Percentiles rank a stretch among this genome's conserved stretches.
Evolutionary conservation across 768 basidiomycete genomes (phyloP).

Genomic region (Macrolepiota fuliginosa): DNA sequence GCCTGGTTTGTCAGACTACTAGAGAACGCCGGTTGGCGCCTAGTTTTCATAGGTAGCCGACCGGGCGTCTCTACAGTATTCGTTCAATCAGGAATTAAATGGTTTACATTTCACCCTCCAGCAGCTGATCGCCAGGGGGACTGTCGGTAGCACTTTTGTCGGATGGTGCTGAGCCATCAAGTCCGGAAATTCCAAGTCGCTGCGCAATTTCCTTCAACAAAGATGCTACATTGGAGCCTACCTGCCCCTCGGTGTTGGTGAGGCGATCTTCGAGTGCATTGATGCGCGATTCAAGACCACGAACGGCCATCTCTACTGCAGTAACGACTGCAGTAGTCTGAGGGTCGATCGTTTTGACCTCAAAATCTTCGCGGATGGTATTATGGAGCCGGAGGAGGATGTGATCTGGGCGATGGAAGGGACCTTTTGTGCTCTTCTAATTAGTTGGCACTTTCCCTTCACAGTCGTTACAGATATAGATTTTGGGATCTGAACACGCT

Average conservation of each 20-base stretch:
- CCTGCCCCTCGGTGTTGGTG: background rate
- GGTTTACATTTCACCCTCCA: too few species aligned
- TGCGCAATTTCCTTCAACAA: conserved; percentile 1
- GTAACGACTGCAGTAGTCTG: background rate
- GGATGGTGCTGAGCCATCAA: background rate
- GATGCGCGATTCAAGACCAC: background rate
- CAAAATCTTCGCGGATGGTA: background rate
- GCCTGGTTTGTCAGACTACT: too few species aligned
- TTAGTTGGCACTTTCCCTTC: background rate
- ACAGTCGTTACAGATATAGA: conserved; percentile 2
- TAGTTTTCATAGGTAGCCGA: too few species aligned
- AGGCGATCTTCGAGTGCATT: background rate
- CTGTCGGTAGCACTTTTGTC: too few species aligned
- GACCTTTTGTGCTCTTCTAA: background rate
- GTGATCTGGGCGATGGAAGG: background rate
- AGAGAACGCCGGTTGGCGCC: too few species aligned
- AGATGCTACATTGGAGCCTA: background rate
- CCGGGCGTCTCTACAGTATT: too few species aligned
- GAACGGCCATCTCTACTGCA: background rate
- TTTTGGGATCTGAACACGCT: background rate
- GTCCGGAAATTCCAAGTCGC: background rate
- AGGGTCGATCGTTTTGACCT: background rate
- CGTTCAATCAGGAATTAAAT: too few species aligned
- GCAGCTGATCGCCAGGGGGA: too few species aligned
- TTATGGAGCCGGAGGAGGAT: background rate